phyloP scores from a whole-genome alignment of 2,329 filamentous ascomycete genomes.

The Colletotrichum neosansevieriae region DNA sequence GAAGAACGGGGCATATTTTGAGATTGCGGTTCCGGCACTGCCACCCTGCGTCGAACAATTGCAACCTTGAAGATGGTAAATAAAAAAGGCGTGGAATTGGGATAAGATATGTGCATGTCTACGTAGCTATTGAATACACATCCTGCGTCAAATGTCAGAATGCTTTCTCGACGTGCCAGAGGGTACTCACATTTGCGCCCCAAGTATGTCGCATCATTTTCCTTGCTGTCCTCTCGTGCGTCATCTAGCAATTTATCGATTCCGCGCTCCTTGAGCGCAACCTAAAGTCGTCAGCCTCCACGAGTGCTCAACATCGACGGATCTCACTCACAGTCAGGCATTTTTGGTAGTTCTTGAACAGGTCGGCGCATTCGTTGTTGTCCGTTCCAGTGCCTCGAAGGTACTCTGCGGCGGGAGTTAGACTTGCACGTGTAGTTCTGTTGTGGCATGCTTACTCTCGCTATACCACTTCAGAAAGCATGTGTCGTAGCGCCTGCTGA shows the following conservation, averaged over 20 bases:
- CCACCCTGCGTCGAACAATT: slow-evolving; percentile 27
- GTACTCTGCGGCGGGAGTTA: slow-evolving; percentile 73
- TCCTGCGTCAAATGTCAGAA: slow-evolving; percentile 35
- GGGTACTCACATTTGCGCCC: slow-evolving; percentile 55
- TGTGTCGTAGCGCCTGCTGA: slow-evolving; percentile 85
- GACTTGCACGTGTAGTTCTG: no score
- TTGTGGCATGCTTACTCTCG: slow-evolving; percentile 76
- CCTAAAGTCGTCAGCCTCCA: slow-evolving; percentile 60
- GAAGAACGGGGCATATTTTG: slow-evolving; percentile 19
- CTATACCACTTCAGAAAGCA: slow-evolving; percentile 99
- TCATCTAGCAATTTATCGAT: slow-evolving; percentile 95
- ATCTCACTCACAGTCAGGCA: slow-evolving; percentile 77
- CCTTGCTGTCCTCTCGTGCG: slow-evolving; percentile 87
- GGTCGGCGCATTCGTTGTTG: slow-evolving; percentile 83
- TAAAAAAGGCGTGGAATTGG: slow-evolving; percentile 2
- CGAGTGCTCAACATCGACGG: background rate
- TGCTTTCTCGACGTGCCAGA: background rate
- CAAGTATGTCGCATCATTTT: slow-evolving; percentile 76
- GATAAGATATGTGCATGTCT: background rate
- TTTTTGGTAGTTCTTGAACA: slow-evolving; percentile 90
- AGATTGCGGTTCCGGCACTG: slow-evolving; percentile 34
- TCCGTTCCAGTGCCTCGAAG: slow-evolving; percentile 84
- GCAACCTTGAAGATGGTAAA: slow-evolving; percentile 28
- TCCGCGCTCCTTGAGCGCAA: slow-evolving; percentile 86
- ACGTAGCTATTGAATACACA: background rate